Conservation (phyloP, 2,329 filamentous ascomycete genomes). For the Laburnicola sp. region DNA sequence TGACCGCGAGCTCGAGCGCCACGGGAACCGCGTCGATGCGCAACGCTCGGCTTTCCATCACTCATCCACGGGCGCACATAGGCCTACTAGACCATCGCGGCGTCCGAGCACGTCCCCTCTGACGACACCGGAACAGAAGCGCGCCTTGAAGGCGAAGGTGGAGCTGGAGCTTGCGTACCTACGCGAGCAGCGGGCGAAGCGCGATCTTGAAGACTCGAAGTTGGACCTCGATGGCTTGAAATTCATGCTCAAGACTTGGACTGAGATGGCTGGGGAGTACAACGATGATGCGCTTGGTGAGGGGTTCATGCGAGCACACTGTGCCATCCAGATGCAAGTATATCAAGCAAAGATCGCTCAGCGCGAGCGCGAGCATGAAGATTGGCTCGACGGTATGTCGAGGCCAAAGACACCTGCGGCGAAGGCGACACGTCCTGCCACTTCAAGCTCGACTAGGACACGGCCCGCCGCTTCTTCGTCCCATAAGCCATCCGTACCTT, state of each 20-base stretch:
- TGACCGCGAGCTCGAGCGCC: conserved; percentile 17
- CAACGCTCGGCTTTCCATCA: conserved; percentile 12
- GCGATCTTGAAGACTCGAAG: conserved; percentile 14
- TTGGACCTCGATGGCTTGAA: conserved; percentile 12
- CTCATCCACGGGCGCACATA: not conserved
- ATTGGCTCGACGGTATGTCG: conserved; percentile 17
- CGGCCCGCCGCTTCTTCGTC: not conserved
- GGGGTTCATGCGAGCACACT: conserved; percentile 13
- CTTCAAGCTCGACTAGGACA: not conserved
- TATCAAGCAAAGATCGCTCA: conserved; percentile 20
- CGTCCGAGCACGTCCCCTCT: conserved; percentile 10
- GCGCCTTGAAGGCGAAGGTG: conserved; percentile 15
- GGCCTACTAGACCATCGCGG: not conserved
- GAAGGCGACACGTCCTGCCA: not conserved
- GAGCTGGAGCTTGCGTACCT: conserved; percentile 18
- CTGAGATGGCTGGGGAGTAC: conserved; percentile 17
- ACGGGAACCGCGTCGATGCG: conserved; percentile 3
- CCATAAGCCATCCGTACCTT: not conserved
- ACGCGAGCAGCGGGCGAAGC: conserved; percentile 11
- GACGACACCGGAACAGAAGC: conserved; percentile 18
- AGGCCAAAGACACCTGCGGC: conserved; percentile 6
- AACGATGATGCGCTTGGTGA: conserved; percentile 3
- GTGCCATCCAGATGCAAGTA: conserved; percentile 16
- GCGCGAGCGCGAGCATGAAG: conserved; percentile 13
- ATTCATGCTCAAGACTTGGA: conserved; percentile 18